Conservation (phyloP, 306 rosid species). For the Prunus mume region DNA sequence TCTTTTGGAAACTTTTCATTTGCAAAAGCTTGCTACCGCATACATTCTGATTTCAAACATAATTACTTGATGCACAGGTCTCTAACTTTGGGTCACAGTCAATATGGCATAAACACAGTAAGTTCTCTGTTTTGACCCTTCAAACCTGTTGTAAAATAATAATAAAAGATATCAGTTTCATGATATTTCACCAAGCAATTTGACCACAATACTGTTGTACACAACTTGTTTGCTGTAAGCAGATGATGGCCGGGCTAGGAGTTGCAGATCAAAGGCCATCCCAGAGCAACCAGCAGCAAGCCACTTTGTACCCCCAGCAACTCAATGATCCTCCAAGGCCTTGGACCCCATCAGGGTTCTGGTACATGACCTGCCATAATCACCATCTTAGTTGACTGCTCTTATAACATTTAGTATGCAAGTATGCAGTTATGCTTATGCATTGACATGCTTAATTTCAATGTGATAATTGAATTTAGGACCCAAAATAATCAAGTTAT, state of each 20-base stretch:
- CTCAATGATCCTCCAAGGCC: constrained; percentile 7
- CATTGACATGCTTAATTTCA: neutral
- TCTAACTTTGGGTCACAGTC: neutral
- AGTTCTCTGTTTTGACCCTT: neutral
- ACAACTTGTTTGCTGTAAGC: neutral
- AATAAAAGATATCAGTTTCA: neutral
- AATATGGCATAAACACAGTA: neutral
- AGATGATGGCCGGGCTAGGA: constrained; percentile 5
- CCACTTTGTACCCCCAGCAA: neutral
- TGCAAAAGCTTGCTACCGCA: neutral
- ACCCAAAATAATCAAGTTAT: constrained; percentile 14
- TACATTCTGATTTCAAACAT: neutral
- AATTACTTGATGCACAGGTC: neutral
- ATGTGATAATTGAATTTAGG: constrained; percentile 6
- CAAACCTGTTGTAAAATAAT: neutral
- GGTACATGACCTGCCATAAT: neutral
- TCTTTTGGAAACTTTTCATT: neutral
- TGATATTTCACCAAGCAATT: neutral
- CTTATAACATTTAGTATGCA: neutral
- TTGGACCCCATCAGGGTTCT: neutral
- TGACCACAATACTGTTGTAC: neutral
- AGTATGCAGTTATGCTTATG: neutral
- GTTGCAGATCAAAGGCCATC: constrained; percentile 2
- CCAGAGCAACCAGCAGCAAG: neutral
- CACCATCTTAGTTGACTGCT: neutral